Conservation (phyloP, 768 basidiomycete species). For the Rhizopogon rudus region DNA sequence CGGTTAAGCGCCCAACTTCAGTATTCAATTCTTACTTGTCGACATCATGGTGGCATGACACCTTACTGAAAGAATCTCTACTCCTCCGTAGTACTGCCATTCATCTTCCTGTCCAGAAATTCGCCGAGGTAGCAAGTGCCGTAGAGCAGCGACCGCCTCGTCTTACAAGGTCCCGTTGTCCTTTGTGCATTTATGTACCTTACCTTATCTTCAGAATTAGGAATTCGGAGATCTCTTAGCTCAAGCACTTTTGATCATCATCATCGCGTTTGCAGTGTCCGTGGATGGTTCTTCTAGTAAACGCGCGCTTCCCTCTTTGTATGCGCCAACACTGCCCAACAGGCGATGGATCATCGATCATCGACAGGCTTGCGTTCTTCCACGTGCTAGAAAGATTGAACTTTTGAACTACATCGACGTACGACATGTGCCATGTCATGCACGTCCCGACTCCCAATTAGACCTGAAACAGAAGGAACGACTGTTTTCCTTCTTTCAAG, state of each 20-base stretch:
- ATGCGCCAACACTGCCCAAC: constrained; percentile 29
- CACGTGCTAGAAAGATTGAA: constrained; percentile 90
- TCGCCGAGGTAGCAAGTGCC: constrained; percentile 64
- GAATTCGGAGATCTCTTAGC: constrained; percentile 12
- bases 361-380: constrained; percentile 83
- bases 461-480: too few relatives aligned
- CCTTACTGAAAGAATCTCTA: constrained; percentile 56
- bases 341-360: constrained; percentile 38
- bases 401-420: too few relatives aligned
- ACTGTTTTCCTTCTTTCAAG: too few relatives aligned
- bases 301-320: constrained; percentile 58
- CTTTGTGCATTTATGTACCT: not conserved
- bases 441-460: too few relatives aligned
- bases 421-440: too few relatives aligned
- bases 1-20: too few relatives aligned
- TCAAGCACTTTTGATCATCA: not conserved
- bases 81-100: constrained; percentile 51
- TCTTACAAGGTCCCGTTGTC: constrained; percentile 24
- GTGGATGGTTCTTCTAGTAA: constrained; percentile 7
- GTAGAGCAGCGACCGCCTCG: constrained; percentile 26
- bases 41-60: constrained; percentile 26
- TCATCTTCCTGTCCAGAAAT: constrained; percentile 72
- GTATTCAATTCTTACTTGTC: too few relatives aligned
- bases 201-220: constrained; percentile 25
- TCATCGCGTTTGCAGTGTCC: not conserved